Percentiles rank a stretch among this genome's conserved stretches.
Conservation (phyloP, 768 basidiomycete genomes). For the Suillus spraguei region DNA sequence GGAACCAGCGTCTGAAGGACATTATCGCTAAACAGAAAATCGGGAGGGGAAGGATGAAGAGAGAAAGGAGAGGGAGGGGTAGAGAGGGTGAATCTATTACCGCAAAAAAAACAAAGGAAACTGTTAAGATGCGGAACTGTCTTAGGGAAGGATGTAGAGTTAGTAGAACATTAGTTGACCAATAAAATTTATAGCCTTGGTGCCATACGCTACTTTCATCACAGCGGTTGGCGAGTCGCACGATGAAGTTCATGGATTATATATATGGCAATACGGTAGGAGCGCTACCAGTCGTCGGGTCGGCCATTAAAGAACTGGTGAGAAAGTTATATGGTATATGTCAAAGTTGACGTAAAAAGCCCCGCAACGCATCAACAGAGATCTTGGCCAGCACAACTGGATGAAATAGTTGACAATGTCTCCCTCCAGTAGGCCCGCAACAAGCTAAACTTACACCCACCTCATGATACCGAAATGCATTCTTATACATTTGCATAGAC, state of each 20-base stretch:
- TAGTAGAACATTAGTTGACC: not conserved
- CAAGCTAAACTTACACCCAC: not conserved
- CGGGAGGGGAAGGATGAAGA: not conserved
- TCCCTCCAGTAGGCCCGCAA: not conserved
- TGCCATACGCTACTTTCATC: not conserved
- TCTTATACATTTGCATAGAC: not conserved
- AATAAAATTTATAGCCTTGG: not conserved
- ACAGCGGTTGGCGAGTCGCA: not conserved
- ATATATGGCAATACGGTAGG: slow-evolving; percentile 1
- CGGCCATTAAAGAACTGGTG: too few species aligned
- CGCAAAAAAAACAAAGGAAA: too few species aligned
- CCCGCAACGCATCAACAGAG: too few species aligned
- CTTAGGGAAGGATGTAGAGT: not conserved
- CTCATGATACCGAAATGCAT: not conserved
- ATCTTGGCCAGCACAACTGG: too few species aligned
- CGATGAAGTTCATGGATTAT: not conserved
- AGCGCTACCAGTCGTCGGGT: not conserved
- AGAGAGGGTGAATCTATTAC: too few species aligned
- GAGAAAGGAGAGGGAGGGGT: too few species aligned
- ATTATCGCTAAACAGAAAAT: not conserved
- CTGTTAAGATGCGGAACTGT: too few species aligned
- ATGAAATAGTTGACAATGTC: not conserved
- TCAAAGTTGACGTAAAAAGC: too few species aligned
- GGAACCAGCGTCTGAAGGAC: slow-evolving; percentile 22
- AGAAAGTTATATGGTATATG: too few species aligned